These are phyloP conservation scores for Dactylellina drechsleri DNA, from an alignment of 2,329 filamentous ascomycete genomes.

Conservation along the genomic window DNA sequence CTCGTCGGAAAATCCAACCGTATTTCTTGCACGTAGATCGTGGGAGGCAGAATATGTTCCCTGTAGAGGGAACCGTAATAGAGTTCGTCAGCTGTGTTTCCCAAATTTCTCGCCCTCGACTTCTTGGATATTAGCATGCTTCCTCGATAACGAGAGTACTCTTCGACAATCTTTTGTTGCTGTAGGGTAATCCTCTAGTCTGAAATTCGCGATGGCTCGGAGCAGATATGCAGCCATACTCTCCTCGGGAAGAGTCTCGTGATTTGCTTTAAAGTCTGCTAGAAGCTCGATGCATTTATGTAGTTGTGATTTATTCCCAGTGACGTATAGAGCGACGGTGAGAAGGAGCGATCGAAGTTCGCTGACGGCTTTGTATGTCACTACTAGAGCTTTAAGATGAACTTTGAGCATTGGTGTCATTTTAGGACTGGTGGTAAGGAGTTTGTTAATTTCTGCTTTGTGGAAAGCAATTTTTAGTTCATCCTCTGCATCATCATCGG, in stretches of 20 bases:
- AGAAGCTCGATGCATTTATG: not conserved
- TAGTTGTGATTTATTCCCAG: not conserved
- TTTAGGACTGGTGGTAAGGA: not conserved
- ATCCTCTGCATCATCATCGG: constrained; percentile 14
- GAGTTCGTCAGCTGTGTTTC: constrained; percentile 12
- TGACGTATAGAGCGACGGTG: not conserved
- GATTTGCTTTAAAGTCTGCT: constrained; percentile 7
- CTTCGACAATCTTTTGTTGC: constrained; percentile 5
- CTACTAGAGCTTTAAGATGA: constrained; percentile 17
- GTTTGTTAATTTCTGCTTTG: constrained; percentile 9
- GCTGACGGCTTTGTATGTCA: constrained; percentile 12
- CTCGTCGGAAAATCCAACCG: too few relatives aligned
- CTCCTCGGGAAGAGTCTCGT: not conserved
- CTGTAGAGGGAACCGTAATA: constrained; percentile 4
- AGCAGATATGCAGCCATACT: constrained; percentile 6
- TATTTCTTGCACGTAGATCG: too few relatives aligned
- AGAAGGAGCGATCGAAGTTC: not conserved
- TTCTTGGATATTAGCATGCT: not conserved
- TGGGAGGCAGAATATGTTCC: too few relatives aligned
- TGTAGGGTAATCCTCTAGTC: not conserved
- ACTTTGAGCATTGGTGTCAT: not conserved
- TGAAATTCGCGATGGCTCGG: not conserved
- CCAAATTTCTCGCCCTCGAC: not conserved
- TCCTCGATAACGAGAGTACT: not conserved
- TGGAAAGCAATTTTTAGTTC: constrained; percentile 23